Evolutionary conservation across 2,329 filamentous ascomycete genomes (phyloP).

Genomic region (Allantophomopsis lycopodina): DNA sequence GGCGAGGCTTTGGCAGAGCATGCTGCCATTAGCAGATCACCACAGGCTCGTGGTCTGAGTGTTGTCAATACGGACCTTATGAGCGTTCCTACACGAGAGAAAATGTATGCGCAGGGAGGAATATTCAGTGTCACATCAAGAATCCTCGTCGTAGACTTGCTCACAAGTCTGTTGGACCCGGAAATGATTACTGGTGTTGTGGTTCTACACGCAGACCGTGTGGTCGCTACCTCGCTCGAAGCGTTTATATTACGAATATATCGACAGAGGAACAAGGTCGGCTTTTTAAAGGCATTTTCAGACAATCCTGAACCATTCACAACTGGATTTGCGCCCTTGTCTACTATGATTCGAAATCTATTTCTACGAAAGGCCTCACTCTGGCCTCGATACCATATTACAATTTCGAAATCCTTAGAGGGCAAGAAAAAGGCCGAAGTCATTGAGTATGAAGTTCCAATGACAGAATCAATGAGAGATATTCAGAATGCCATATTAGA

Average conservation of each 20-base stretch:
- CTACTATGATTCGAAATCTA: slow-evolving; percentile 83
- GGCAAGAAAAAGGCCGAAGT: slow-evolving; percentile 90
- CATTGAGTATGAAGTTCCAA: slow-evolving; percentile 88
- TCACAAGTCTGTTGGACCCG: slow-evolving; percentile 71
- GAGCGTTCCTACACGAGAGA: slow-evolving; percentile 75
- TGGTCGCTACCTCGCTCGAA: slow-evolving; percentile 77
- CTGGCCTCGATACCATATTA: slow-evolving; percentile 88
- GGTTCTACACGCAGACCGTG: slow-evolving; percentile 76
- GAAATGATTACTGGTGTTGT: slow-evolving; percentile 79
- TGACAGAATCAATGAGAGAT: slow-evolving; percentile 86
- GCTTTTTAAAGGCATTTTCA: slow-evolving; percentile 92
- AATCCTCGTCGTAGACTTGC: slow-evolving; percentile 84
- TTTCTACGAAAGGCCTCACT: slow-evolving; percentile 81
- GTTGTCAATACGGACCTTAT: slow-evolving; percentile 92
- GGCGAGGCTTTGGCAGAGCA: slow-evolving; percentile 93
- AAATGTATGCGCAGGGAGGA: slow-evolving; percentile 79
- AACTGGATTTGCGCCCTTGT: slow-evolving; percentile 73
- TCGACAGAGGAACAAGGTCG: slow-evolving; percentile 83
- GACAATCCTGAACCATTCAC: slow-evolving; percentile 88
- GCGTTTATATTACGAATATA: slow-evolving; percentile 93
- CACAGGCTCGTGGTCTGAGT: slow-evolving; percentile 71
- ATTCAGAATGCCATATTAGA: slow-evolving; percentile 94
- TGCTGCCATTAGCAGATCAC: slow-evolving; percentile 74
- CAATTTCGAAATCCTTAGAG: slow-evolving; percentile 79
- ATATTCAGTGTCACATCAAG: slow-evolving; percentile 94